These are phyloP conservation scores for Cercophora sp. DNA, from an alignment of 495 filamentous ascomycete species.

Conservation along the genomic window DNA sequence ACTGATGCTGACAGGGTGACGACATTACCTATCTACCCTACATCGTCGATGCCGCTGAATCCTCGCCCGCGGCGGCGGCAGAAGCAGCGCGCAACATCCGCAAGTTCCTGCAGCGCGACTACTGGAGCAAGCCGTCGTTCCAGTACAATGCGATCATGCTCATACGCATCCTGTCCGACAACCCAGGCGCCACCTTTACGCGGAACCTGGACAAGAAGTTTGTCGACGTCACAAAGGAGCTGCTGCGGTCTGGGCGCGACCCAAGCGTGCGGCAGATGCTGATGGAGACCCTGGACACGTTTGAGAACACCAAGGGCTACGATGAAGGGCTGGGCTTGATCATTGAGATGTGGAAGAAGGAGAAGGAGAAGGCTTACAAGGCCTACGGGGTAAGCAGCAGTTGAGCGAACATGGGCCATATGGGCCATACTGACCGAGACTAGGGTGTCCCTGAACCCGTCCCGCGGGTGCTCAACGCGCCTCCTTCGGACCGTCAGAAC, in stretches of 20 bases:
- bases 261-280: constrained; percentile 76
- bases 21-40: constrained; percentile 90
- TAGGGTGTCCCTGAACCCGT: constrained; percentile 12
- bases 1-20: constrained; percentile 52
- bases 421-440: not conserved
- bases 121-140: constrained; percentile 54
- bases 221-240: constrained; percentile 65
- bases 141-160: constrained; percentile 99
- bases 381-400: constrained; percentile 38
- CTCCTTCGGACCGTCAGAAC: constrained; percentile 19
- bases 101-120: constrained; percentile 71
- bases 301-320: constrained; percentile 61
- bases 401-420: too few species aligned
- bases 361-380: constrained; percentile 62
- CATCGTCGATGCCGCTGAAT: constrained; percentile 94
- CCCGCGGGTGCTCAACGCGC: constrained; percentile 20
- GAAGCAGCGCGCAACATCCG: constrained; percentile 73
- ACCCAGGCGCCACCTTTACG: constrained; percentile 86
- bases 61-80: constrained; percentile 76
- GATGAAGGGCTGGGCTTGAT: constrained; percentile 68
- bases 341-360: constrained; percentile 83
- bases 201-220: constrained; percentile 82
- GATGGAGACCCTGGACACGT: constrained; percentile 74
- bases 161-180: constrained; percentile 84
- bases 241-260: constrained; percentile 69